Evolutionary conservation across 169 alveolate genomes (phyloP).

Genomic region (Plasmodium vivax): DNA sequence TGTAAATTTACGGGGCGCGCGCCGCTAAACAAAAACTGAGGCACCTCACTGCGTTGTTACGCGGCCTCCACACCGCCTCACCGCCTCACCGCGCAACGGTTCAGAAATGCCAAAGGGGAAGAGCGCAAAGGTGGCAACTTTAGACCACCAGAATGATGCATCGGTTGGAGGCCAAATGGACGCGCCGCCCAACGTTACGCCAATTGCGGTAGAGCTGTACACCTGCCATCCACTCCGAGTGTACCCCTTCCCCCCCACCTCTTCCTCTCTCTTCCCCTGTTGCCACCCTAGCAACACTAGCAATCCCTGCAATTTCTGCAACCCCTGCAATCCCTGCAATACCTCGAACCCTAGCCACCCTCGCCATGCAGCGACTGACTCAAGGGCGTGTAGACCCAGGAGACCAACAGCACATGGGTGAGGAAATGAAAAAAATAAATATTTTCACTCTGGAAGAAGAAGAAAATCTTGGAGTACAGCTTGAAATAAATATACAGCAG

Average conservation of each 20-base stretch:
- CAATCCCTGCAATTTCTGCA: too few species aligned
- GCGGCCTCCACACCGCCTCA: background rate
- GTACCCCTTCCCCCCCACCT: background rate
- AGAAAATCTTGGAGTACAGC: conserved; percentile 54
- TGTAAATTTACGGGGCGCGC: background rate
- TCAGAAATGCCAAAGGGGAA: background rate
- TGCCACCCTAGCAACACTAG: background rate
- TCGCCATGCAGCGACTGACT: background rate
- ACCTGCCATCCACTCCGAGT: background rate
- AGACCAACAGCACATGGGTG: conserved; percentile 52
- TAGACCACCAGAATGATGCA: background rate
- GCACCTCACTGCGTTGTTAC: background rate
- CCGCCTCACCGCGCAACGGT: background rate
- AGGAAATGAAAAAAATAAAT: conserved; percentile 63
- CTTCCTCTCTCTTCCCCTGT: background rate
- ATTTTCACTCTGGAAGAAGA: conserved; percentile 60
- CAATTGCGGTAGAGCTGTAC: background rate
- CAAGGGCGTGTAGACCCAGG: conserved; percentile 73
- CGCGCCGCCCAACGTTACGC: background rate
- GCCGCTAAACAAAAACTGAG: background rate
- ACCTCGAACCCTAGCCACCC: background rate
- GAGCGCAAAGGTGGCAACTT: background rate
- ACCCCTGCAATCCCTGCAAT: too few species aligned
- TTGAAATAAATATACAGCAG: conserved; percentile 52
- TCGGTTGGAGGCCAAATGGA: background rate